phyloP scores from a whole-genome alignment of 768 basidiomycete species.

The Thelephora ganbajun region DNA sequence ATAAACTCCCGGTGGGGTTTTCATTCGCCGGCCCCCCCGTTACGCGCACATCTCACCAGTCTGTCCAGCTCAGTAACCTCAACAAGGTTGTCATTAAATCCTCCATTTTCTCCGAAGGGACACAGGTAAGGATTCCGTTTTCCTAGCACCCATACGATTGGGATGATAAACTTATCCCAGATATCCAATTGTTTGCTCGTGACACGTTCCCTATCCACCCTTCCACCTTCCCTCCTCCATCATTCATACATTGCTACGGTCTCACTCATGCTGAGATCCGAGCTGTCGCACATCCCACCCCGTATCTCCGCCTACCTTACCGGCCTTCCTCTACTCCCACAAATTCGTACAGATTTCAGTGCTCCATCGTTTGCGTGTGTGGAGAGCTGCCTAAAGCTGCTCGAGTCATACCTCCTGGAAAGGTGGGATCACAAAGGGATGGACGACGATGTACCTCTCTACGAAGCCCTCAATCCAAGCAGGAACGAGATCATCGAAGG shows the following conservation, averaged over 20 bases:
- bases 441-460: conserved; percentile 2
- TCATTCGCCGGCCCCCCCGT: not conserved
- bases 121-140: conserved; percentile 18
- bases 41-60: too few relatives aligned
- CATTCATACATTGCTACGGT: conserved; percentile 7
- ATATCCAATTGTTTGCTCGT: conserved; percentile 43
- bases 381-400: conserved; percentile 39
- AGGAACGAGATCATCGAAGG: conserved; percentile 32
- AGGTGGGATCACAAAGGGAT: conserved; percentile 29
- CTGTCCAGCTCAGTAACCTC: conserved; percentile 21
- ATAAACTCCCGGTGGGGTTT: conserved; percentile 36
- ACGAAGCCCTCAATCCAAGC: conserved; percentile 15
- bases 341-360: conserved; percentile 9
- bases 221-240: conserved; percentile 31
- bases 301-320: conserved; percentile 25
- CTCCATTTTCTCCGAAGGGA: conserved; percentile 14
- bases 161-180: conserved; percentile 15
- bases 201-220: conserved; percentile 30
- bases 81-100: conserved; percentile 23
- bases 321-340: conserved; percentile 26
- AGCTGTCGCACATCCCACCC: conserved; percentile 25
- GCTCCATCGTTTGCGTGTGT: conserved; percentile 30
- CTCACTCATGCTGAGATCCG: conserved; percentile 14
- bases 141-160: conserved; percentile 6
- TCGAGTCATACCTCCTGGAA: conserved; percentile 51